A percentile compares a stretch with the other conserved stretches of the same genome.
These are phyloP conservation scores for Mesotaenium endlicherianum DNA, from an alignment of 139 green algal species.

Conservation along the genomic window DNA sequence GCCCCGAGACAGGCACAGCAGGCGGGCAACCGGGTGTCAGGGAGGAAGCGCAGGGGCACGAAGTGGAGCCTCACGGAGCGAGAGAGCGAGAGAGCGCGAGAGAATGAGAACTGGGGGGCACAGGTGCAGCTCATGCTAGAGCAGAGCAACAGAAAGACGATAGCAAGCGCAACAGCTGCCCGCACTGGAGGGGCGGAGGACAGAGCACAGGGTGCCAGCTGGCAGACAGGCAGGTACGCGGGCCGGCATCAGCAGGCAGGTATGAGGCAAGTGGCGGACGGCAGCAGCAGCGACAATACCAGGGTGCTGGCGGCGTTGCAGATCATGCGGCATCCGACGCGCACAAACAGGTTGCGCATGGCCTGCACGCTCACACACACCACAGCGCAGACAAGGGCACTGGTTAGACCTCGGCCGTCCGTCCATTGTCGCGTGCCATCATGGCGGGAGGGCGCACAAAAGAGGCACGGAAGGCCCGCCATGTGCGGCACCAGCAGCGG, in stretches of 20 bases:
- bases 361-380: background rate
- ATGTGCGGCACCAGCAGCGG: no score
- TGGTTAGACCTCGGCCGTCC: background rate
- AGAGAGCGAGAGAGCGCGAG: background rate
- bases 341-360: background rate
- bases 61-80: background rate
- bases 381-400: background rate
- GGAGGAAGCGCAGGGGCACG: background rate
- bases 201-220: no score
- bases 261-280: no score
- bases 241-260: no score
- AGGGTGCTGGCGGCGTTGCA: background rate
- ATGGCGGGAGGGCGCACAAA: no score
- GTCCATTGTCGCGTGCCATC: no score
- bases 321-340: conserved; percentile 4
- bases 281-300: no score
- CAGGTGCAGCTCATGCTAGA: background rate
- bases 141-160: background rate
- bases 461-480: no score
- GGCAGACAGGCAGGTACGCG: no score
- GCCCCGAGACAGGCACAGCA: background rate
- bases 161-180: no score
- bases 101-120: background rate
- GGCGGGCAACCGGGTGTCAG: background rate
- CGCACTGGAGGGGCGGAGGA: no score